Base-by-base conservation (phyloP, 2,329 filamentous ascomycete species). In the Penicillium thymicola region DNA sequence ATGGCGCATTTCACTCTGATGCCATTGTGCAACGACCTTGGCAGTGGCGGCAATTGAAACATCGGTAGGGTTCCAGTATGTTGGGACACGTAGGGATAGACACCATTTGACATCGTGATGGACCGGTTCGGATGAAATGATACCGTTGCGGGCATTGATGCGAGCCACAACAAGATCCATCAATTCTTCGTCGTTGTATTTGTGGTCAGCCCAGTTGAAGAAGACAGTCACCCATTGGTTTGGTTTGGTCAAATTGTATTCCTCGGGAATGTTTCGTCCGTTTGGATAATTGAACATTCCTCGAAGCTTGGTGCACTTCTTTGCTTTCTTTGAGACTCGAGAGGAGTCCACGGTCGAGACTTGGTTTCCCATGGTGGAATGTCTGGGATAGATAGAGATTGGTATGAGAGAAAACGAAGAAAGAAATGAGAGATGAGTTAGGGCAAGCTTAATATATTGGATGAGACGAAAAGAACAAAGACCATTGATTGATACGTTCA, bases 211-310 rank as follows among this genome's bases (percentile, higher is more conserved):
- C 48, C 48, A 56, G 25, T 56, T 34, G 27, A 56, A 40, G 41
- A 56, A 52, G 16, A 56, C 48, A 13, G 52, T 54, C 16, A 50
- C 52, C 37, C 34, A 51, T 30, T 52, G 52, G 13, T 28, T 28
- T 3, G 13, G 16, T 11, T n/a, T 32, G 21, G 21, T 0, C 5
- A 2, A 13, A 14, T 13, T 4, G 25, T 14, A 1, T 5, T 25
- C 6, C 8, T 55, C 52, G 2, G 7, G 30, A 2, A 50, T 43
- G n/a, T 51, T 55, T 18, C 30, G 30, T n/a, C 52, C 52, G 6
- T 36, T 37, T 21, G 36, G n/a, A 34, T 36, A 13, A 10, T 28
- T 43, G 38, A 55, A 55, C 45, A 55, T 41, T 5, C 52, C 52
- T 18, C 14, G 45, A 27, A n/a, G 5, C 5, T 13, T 36, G 11